Evolutionary conservation across 2,329 filamentous ascomycete genomes (phyloP).

Genomic region (Hymenoscyphus infarciens): DNA sequence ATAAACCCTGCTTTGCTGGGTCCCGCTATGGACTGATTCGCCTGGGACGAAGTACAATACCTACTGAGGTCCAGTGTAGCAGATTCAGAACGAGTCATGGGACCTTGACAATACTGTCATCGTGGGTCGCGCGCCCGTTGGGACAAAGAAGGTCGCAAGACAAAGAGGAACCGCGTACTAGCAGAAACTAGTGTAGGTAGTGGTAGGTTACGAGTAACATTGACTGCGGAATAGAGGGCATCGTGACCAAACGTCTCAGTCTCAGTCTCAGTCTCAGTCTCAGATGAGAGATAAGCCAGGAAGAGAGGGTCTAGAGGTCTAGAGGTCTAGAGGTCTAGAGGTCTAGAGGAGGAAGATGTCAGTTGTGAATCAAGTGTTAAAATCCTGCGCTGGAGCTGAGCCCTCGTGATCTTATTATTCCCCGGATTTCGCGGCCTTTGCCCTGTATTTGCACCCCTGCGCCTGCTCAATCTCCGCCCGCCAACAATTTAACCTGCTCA

Average conservation of each 20-base stretch:
- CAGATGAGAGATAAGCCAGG: background rate
- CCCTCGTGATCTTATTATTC: background rate
- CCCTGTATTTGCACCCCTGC: background rate
- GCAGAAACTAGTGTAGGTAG: background rate
- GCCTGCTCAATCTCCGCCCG: background rate
- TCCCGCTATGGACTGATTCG: no score
- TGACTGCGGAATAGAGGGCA: background rate
- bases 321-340: no score
- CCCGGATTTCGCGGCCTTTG: background rate
- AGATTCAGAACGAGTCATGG: background rate
- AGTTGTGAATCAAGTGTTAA: background rate
- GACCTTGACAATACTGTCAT: background rate
- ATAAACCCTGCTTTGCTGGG: no score
- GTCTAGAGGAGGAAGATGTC: background rate
- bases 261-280: background rate
- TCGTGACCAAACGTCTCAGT: background rate
- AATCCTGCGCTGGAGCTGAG: background rate
- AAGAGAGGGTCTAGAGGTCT: no score
- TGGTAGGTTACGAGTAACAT: background rate
- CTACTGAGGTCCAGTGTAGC: no score
- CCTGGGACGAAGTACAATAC: no score
- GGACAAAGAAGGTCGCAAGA: background rate
- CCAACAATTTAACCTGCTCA: background rate
- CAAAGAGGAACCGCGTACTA: background rate
- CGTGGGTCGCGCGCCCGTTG: background rate